Percentiles rank a stretch among this genome's conserved stretches.
These are phyloP conservation scores for Coniosporium tulheliwenetii DNA, from an alignment of 2,329 filamentous ascomycete genomes.

Conservation along the genomic window DNA sequence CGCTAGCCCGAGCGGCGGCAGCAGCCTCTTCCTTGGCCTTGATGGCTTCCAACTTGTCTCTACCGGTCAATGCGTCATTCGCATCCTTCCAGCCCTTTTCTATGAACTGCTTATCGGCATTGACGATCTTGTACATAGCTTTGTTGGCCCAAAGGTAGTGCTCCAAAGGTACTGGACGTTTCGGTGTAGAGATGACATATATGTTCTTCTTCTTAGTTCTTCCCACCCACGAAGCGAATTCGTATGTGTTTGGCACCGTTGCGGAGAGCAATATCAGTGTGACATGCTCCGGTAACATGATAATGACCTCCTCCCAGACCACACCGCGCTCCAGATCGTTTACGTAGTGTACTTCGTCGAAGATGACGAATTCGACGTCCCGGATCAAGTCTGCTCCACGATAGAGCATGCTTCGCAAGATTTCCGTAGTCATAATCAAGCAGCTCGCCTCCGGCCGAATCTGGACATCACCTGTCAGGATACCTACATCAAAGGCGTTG, in stretches of 20 bases:
- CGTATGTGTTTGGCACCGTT: constrained; percentile 91
- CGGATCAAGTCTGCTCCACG: constrained; percentile 88
- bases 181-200: constrained; percentile 94
- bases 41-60: constrained; percentile 54
- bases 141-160: constrained; percentile 96
- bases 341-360: constrained; percentile 97
- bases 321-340: constrained; percentile 93
- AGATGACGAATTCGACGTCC: constrained; percentile 97
- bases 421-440: constrained; percentile 98
- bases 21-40: constrained; percentile 36
- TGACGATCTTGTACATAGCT: constrained; percentile 85
- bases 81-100: constrained; percentile 93
- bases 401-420: constrained; percentile 95
- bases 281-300: constrained; percentile 96
- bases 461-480: constrained; percentile 92
- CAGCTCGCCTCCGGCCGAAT: constrained; percentile 96
- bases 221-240: constrained; percentile 97
- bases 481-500: constrained; percentile 81
- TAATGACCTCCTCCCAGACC: constrained; percentile 99
- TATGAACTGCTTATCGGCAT: constrained; percentile 78
- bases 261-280: constrained; percentile 89
- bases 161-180: constrained; percentile 84
- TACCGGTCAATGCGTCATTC: constrained; percentile 65
- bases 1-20: constrained; percentile 36
- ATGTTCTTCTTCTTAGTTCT: constrained; percentile 98